These are phyloP conservation scores for Marasmius tenuissimus DNA, from an alignment of 1,284 basidiomycete genomes.

Conservation along the genomic window DNA sequence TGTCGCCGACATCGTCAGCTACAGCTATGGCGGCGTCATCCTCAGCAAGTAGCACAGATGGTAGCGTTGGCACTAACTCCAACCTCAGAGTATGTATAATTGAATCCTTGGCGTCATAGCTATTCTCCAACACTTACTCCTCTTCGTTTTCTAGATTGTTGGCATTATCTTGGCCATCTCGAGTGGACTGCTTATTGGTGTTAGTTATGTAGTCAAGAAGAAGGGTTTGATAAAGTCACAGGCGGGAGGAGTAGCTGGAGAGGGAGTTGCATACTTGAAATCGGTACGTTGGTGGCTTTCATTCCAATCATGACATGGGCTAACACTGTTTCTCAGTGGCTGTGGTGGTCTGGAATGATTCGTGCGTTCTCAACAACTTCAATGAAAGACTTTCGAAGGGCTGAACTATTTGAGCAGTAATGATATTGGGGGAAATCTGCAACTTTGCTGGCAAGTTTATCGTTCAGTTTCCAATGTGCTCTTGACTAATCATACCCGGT, in stretches of 20 bases:
- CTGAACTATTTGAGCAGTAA: slow-evolving; percentile 48
- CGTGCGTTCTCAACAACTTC: slow-evolving; percentile 42
- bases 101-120: background rate
- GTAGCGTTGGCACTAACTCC: slow-evolving; percentile 5
- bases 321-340: slow-evolving; percentile 37
- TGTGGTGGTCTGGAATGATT: slow-evolving; percentile 90
- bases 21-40: slow-evolving; percentile 25
- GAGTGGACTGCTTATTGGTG: slow-evolving; percentile 89
- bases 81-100: background rate
- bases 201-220: slow-evolving; percentile 97
- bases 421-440: slow-evolving; percentile 79
- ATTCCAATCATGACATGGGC: background rate
- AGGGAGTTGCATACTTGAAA: slow-evolving; percentile 95
- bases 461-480: slow-evolving; percentile 12
- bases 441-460: slow-evolving; percentile 72
- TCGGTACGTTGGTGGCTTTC: slow-evolving; percentile 51
- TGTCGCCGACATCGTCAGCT: slow-evolving; percentile 15
- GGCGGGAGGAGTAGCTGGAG: slow-evolving; percentile 73
- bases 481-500: slow-evolving; percentile 17
- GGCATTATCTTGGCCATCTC: slow-evolving; percentile 81
- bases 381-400: slow-evolving; percentile 4
- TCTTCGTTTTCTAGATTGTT: slow-evolving; percentile 49
- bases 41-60: slow-evolving; percentile 15
- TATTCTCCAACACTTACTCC: background rate
- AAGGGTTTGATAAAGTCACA: slow-evolving; percentile 80